These are phyloP conservation scores for Phytophthora macrochlamydospora DNA, from an alignment of 352 stramenopile species.

Conservation along the genomic window DNA sequence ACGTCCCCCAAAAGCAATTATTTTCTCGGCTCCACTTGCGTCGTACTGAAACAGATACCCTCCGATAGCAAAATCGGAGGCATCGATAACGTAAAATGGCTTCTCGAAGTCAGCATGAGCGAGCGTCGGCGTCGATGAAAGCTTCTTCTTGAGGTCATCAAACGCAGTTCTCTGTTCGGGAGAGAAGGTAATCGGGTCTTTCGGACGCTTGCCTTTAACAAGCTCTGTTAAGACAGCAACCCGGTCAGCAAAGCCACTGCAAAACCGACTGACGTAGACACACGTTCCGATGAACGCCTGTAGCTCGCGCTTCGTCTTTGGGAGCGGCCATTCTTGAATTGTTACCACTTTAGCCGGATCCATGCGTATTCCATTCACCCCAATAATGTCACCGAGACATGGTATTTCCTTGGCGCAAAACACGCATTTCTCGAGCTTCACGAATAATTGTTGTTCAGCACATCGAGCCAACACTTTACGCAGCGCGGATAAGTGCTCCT, in stretches of 20 bases:
- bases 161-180: not conserved
- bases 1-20: slow-evolving; percentile 11
- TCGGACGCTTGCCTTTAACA: not conserved
- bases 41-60: slow-evolving; percentile 11
- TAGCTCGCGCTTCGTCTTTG: slow-evolving; percentile 12
- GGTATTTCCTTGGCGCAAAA: slow-evolving; percentile 4
- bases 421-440: slow-evolving; percentile 18
- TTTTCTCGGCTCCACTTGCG: not conserved
- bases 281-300: slow-evolving; percentile 17
- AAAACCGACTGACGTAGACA: slow-evolving; percentile 16
- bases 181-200: not conserved
- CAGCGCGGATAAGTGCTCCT: not conserved
- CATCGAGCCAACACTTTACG: not conserved
- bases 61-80: slow-evolving; percentile 11
- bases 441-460: slow-evolving; percentile 4
- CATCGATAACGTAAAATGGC: slow-evolving; percentile 11
- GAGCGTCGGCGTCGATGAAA: not conserved
- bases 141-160: not conserved
- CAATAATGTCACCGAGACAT: not conserved
- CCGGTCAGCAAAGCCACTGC: not conserved
- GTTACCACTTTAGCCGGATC: slow-evolving; percentile 1
- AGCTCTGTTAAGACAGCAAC: slow-evolving; percentile 7
- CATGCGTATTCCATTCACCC: slow-evolving; percentile 8
- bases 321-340: slow-evolving; percentile 15
- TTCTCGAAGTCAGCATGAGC: slow-evolving; percentile 9